Conservation (phyloP, 1,284 basidiomycete genomes). For the Ganoderma leucocontextum region DNA sequence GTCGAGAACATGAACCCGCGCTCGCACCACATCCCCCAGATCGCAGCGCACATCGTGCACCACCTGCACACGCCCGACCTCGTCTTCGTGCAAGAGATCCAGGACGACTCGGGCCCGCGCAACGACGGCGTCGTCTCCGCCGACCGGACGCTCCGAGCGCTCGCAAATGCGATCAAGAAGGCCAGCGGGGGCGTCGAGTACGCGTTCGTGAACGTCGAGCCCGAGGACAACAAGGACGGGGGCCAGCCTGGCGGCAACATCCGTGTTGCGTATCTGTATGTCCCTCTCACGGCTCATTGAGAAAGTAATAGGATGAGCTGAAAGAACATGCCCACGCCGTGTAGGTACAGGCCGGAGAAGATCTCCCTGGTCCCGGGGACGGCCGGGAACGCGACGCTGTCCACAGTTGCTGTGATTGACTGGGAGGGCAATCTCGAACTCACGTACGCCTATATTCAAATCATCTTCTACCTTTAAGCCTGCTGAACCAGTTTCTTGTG, state of each 20-base stretch:
- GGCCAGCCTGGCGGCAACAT: slow-evolving; percentile 74
- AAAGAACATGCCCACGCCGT: neutral
- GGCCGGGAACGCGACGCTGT: slow-evolving; percentile 38
- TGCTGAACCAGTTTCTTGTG: neutral
- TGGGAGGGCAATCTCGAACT: slow-evolving; percentile 32
- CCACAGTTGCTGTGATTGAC: slow-evolving; percentile 31
- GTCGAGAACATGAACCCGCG: slow-evolving; percentile 67
- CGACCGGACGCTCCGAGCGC: slow-evolving; percentile 59
- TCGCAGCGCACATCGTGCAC: slow-evolving; percentile 64
- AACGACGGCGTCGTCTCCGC: slow-evolving; percentile 64
- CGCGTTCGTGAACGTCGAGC: slow-evolving; percentile 58
- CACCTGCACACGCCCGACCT: slow-evolving; percentile 65
- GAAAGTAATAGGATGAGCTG: neutral
- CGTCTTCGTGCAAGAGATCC: slow-evolving; percentile 72
- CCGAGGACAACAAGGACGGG: slow-evolving; percentile 65
- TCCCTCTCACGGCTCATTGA: slow-evolving; percentile 9
- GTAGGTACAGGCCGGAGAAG: slow-evolving; percentile 40
- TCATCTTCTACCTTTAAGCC: neutral
- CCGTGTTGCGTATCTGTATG: slow-evolving; percentile 62
- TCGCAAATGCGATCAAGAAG: slow-evolving; percentile 58
- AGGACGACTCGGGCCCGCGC: slow-evolving; percentile 66
- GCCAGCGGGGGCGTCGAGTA: slow-evolving; percentile 55
- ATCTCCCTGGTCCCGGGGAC: slow-evolving; percentile 38
- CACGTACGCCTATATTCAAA: slow-evolving; percentile 8
- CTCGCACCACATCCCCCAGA: slow-evolving; percentile 53